Evolutionary conservation across 441 rosid genomes (phyloP).

Genomic region (Gossypium trilobum): DNA sequence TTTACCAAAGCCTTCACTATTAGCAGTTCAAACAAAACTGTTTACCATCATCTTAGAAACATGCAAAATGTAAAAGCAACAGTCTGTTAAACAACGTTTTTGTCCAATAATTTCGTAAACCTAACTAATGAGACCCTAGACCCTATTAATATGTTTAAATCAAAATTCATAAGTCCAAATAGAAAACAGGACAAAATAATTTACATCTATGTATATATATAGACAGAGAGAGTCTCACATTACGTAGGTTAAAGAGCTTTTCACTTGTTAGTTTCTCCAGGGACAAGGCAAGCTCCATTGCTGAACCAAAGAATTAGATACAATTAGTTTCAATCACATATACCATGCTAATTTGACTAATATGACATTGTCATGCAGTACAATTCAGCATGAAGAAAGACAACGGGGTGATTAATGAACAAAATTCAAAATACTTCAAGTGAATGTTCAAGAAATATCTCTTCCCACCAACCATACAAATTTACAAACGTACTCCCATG

Average conservation of each 20-base stretch:
- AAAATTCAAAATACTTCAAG: background rate
- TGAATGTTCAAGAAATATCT: background rate
- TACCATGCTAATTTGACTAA: background rate
- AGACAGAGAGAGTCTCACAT: constrained; percentile 25
- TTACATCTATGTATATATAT: background rate
- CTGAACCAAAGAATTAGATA: constrained; percentile 23
- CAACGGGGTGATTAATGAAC: background rate
- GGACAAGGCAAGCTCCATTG: constrained; percentile 63
- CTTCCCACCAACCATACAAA: background rate
- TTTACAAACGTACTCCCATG: background rate
- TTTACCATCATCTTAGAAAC: background rate
- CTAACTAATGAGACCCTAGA: background rate
- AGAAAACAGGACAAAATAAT: background rate
- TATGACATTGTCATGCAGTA: background rate
- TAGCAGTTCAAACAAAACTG: background rate
- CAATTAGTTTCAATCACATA: background rate
- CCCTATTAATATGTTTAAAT: background rate
- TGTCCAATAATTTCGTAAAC: background rate
- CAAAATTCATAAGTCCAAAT: background rate
- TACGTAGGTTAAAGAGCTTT: constrained; percentile 53
- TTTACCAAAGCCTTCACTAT: constrained; percentile 10
- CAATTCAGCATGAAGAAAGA: background rate
- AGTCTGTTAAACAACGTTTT: background rate
- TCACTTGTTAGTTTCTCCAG: constrained; percentile 60
- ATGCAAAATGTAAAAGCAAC: background rate